Evolutionary conservation across 805 yeast species (phyloP).

Genomic region (Huiozyma naganishii): DNA sequence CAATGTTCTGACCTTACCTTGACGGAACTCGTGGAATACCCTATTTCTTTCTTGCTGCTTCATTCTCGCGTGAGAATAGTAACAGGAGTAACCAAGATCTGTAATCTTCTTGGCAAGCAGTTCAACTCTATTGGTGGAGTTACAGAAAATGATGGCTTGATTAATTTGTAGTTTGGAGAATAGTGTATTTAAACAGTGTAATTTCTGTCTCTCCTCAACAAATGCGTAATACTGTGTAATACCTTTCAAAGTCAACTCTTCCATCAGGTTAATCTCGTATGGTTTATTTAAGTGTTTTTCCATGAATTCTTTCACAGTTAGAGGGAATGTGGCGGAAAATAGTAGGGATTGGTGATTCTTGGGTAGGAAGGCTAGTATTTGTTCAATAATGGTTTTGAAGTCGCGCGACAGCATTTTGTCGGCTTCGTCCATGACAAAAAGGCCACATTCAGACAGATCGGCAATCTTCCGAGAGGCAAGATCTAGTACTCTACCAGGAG

Average conservation of each 20-base stretch:
- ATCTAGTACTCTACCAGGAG: conserved; percentile 95
- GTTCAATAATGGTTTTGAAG: conserved; percentile 78
- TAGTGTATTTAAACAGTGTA: conserved; percentile 89
- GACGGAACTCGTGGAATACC: conserved; percentile 97
- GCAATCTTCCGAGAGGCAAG: conserved; percentile 82
- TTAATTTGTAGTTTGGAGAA: conserved; percentile 91
- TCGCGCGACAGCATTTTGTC: conserved; percentile 92
- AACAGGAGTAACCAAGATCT: conserved; percentile 92
- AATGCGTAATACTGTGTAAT: conserved; percentile 97
- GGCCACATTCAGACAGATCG: conserved; percentile 73
- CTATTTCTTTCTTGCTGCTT: conserved; percentile 94
- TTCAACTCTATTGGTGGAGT: conserved; percentile 94
- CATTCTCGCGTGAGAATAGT: conserved; percentile 95
- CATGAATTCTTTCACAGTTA: conserved; percentile 87
- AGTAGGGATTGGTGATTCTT: conserved; percentile 69
- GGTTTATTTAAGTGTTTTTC: conserved; percentile 83
- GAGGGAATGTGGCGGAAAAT: conserved; percentile 93
- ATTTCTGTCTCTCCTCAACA: conserved; percentile 91
- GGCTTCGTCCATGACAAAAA: conserved; percentile 97
- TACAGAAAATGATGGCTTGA: conserved; percentile 94
- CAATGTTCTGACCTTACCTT: conserved; percentile 92
- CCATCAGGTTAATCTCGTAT: conserved; percentile 94
- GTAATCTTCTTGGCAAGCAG: conserved; percentile 91
- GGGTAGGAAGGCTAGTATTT: conserved; percentile 75
- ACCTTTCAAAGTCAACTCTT: conserved; percentile 91